Base-by-base conservation (phyloP, 768 basidiomycete species). In the Chiua virens region DNA sequence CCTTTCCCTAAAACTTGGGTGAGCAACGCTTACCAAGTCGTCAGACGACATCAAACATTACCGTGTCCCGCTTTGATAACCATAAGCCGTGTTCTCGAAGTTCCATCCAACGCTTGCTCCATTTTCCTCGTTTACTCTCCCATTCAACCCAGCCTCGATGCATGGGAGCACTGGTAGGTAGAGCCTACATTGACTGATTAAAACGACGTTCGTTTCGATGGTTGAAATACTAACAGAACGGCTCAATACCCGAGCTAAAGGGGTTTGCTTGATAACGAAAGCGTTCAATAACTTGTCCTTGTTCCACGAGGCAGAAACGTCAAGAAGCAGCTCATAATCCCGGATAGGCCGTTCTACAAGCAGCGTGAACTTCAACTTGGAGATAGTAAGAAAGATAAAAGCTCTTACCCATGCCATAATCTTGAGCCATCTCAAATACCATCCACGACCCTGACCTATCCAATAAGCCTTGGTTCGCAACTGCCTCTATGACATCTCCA, bases 101-200 rank as follows among this genome's bases (percentile, higher is more conserved):
- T 60, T 86, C 83, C 64, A 99, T 75, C 83, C 86, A 95, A 30
- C 92, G 81, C 71, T 98, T 98, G 49, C 76, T 86, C 97, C 96
- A 99, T 70, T 97, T 97, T 32, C 93, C 93, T 52, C 87, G 82
- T 72, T 96, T 98, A 40, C 75, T 76, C 73, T 96, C 92, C 80
- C 85, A 89, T 66, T 98, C 90, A 22, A 98, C 83, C 61, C 85
- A 93, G 7, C 87, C 78, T 36, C 77, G 72, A 54, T 72, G 61
- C 4, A 58, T 66, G 44, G 78, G 75, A 21, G 74, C 72, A 51
- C 68, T 69, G 5, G 71, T 64, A 13, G 82, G 84, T 40, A 83
- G 68, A 22, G 73, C 73, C 78, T 81, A 57, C 18, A 75, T 36
- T 4, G 22, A 78, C 71, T 54, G 15, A 23, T 71, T 76, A n/a